Evolutionary conservation across 176 grass and related monocot species (phyloP).

Genomic region (Bolboschoenus planiculmis): DNA sequence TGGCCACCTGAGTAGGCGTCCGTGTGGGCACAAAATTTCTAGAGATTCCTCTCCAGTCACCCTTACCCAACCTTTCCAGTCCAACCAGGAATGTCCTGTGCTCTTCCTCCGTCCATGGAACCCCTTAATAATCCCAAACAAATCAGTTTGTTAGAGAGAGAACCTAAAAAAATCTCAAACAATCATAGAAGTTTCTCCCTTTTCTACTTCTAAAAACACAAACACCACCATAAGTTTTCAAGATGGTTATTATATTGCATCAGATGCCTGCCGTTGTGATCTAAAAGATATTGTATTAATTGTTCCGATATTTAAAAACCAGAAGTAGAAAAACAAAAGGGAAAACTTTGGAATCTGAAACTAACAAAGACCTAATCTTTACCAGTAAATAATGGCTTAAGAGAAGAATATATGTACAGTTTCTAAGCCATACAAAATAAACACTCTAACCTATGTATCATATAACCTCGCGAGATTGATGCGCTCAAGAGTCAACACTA

Average conservation of each 20-base stretch:
- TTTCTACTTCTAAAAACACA: not conserved
- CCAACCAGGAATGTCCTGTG: slow-evolving; percentile 80
- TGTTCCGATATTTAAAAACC: not conserved
- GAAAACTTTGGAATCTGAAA: not conserved
- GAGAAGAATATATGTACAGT: not conserved
- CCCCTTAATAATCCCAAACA: slow-evolving; percentile 32
- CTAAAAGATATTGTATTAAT: not conserved
- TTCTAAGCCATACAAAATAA: not conserved
- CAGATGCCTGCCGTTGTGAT: not conserved
- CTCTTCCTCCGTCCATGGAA: slow-evolving; percentile 95
- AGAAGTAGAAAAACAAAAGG: not conserved
- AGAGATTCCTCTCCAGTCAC: slow-evolving; percentile 92
- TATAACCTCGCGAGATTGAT: not conserved
- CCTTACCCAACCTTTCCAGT: slow-evolving; percentile 66
- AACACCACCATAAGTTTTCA: not conserved
- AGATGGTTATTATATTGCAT: not conserved
- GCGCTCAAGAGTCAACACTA: not conserved
- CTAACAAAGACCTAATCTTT: not conserved
- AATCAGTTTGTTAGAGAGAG: not conserved
- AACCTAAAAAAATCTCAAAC: not conserved
- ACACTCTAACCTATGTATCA: not conserved
- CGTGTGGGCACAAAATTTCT: slow-evolving; percentile 74
- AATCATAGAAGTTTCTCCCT: not conserved
- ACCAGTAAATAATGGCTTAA: not conserved
- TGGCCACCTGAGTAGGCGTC: slow-evolving; percentile 92